Base-by-base conservation (phyloP, 176 grass and related monocot species). In the Olyra latifolia region DNA sequence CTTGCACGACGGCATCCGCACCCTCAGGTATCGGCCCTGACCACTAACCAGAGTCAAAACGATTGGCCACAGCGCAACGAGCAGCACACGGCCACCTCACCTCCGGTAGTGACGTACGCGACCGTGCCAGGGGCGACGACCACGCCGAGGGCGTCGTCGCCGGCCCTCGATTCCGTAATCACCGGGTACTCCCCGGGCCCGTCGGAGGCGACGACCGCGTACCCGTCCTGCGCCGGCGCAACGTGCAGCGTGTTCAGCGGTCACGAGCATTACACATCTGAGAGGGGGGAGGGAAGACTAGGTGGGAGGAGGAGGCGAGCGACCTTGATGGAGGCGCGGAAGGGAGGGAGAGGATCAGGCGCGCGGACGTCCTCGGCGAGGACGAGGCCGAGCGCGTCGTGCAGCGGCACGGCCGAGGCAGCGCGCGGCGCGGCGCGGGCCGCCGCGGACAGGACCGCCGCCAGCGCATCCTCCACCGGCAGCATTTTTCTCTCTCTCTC, bases 21-120 rank as follows among this genome's bases (percentile, higher is more conserved):
- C 95, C 95, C 1, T 98, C 95, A n/a, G 90, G 95, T 62, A 98
- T 86, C 17, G 95, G 92, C 19, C 88, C 95, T 93, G 84, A 20
- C 43, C 32, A 63, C 1, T 25, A 41, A 68, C 6, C 5, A 55
- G 41, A 62, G 20, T 69, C 39, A 41, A 20, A 39, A 39, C 14
- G 46, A 28, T 42, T 7, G 13, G 27, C 24, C n/a, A 44, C 65
- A 43, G n/a, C 54, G 54, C n/a, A 24, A 57, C 28, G 20, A 22
- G 9, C 40, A 65, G 55, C 42, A 62, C 17, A 58, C 48, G 10
- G 10, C 9, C 42, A 30, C 4, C 75, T 32, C 25, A 97, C 92
- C 95, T 95, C 95, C 90, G 8, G 90, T 98, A 7, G 92, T 98
- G 55, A 98, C 92, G 77, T 98, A 95, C 15, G 95, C 92, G 75